Base-by-base conservation (phyloP, 108 stramenopile genomes). In the Stephanodiscus triporus region DNA sequence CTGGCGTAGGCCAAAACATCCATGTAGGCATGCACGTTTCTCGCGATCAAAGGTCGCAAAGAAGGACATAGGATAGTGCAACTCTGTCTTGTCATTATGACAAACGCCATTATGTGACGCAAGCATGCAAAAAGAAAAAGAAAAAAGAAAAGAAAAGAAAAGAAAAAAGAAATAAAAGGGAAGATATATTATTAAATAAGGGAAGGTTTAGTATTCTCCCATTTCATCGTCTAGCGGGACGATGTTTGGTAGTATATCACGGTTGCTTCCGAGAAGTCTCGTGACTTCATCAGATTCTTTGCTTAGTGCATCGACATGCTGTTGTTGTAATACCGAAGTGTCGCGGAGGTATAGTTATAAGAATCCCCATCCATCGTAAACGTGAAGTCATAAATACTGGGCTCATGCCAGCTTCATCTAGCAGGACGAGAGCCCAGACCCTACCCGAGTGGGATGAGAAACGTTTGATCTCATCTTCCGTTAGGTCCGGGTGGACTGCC, bases 371-470 rank as follows among this genome's bases (percentile, higher is more conserved):
- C 67, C 67, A 68, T 37, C 67, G 51, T n/a, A 68, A 34, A 38
- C 54, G 19, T n/a, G 29, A 30, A 9, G 30, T 51, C 11, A 67
- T 67, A 20, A 43, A 51, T 8, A 20, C 30, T 53, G 17, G 26
- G 9, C 9, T 9, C 34, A 53, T 53, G 14, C 66, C 66, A 4
- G 23, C 50, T 53, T 67, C 50, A 50, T 53, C 14, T 5, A 67
- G 29, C 50, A 67, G 48, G 19, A 67, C 50, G 23, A 17, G 13
- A n/a, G 66, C 66, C 66, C 66, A 67, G n/a, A 67, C 66, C 24
- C 66, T 51, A 7, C 48, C n/a, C 2, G 66, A 67, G 20, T 67
- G 66, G 37, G 32, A 34, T 5, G 32, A 34, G 32, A 4, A 34
- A 34, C 32, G 32, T 34, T 34, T 38, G 19, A 69, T 17, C 4